Evolutionary conservation across 1,284 basidiomycete genomes (phyloP).

Genomic region (Rhizoctonia solani): DNA sequence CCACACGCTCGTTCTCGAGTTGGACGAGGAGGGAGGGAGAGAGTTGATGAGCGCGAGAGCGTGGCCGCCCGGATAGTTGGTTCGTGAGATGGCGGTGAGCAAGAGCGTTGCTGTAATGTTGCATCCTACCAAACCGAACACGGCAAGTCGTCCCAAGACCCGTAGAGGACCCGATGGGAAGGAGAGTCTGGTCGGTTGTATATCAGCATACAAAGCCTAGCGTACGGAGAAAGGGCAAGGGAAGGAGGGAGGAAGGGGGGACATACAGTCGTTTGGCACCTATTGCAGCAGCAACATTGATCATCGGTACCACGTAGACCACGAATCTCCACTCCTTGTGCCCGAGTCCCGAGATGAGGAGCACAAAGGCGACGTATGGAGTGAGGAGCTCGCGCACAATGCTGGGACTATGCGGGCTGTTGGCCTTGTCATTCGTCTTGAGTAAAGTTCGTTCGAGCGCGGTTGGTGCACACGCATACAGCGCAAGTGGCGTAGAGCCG

Average conservation of each 20-base stretch:
- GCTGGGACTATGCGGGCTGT: constrained; percentile 41
- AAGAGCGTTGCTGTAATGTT: constrained; percentile 61
- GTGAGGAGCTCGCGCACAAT: constrained; percentile 55
- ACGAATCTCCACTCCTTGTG: constrained; percentile 98
- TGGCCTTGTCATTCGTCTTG: too few relatives aligned
- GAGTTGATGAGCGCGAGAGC: constrained; percentile 57
- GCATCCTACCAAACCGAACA: constrained; percentile 53
- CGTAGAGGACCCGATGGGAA: constrained; percentile 9
- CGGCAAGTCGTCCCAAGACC: constrained; percentile 42
- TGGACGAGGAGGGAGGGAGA: too few relatives aligned
- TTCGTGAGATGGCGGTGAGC: constrained; percentile 61
- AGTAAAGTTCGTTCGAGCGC: too few relatives aligned
- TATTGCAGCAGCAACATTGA: constrained; percentile 80
- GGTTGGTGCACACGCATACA: constrained; percentile 49
- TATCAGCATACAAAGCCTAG: too few relatives aligned
- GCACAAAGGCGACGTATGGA: constrained; percentile 62
- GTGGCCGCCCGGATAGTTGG: constrained; percentile 86
- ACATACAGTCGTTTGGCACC: constrained; percentile 66
- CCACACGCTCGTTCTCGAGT: constrained; percentile 55
- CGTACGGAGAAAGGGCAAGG: neutral
- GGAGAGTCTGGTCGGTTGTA: neutral
- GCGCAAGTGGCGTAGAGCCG: constrained; percentile 63
- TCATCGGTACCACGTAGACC: constrained; percentile 80
- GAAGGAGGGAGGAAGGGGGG: too few relatives aligned
- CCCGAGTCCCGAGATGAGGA: constrained; percentile 71